Conservation (phyloP, 2,329 filamentous ascomycete genomes). For the Trichoderma sp. region DNA sequence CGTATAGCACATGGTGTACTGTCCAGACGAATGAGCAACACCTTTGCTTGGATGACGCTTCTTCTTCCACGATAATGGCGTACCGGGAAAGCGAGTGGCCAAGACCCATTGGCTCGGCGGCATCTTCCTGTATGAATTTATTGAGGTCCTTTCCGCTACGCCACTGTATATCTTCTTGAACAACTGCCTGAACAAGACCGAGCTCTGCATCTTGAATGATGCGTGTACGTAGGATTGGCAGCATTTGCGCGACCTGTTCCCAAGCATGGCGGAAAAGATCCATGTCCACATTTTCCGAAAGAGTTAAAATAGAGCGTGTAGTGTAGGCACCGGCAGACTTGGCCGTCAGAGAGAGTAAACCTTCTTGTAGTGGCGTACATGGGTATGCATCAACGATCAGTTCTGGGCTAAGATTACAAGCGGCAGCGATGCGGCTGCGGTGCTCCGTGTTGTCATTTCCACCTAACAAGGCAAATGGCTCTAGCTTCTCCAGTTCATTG, state of each 20-base stretch:
- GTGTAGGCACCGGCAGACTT: background rate
- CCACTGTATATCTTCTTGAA: background rate
- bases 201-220: background rate
- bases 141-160: too few relatives aligned
- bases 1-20: conserved; percentile 23
- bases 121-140: too few relatives aligned
- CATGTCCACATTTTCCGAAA: background rate
- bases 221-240: background rate
- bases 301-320: background rate
- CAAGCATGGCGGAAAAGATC: background rate
- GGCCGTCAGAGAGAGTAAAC: background rate
- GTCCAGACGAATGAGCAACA: conserved; percentile 20
- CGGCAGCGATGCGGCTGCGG: background rate
- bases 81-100: too few relatives aligned
- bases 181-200: background rate
- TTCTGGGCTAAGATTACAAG: background rate
- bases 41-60: too few relatives aligned
- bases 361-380: conserved; percentile 6
- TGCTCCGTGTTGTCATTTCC: conserved; percentile 38
- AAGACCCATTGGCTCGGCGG: too few relatives aligned
- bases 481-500: too few relatives aligned
- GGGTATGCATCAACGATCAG: background rate
- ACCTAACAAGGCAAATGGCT: too few relatives aligned
- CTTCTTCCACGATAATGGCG: too few relatives aligned
- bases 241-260: background rate